These are phyloP conservation scores for Colletotrichum destructivum DNA, from an alignment of 2,329 filamentous ascomycete genomes.

Conservation along the genomic window DNA sequence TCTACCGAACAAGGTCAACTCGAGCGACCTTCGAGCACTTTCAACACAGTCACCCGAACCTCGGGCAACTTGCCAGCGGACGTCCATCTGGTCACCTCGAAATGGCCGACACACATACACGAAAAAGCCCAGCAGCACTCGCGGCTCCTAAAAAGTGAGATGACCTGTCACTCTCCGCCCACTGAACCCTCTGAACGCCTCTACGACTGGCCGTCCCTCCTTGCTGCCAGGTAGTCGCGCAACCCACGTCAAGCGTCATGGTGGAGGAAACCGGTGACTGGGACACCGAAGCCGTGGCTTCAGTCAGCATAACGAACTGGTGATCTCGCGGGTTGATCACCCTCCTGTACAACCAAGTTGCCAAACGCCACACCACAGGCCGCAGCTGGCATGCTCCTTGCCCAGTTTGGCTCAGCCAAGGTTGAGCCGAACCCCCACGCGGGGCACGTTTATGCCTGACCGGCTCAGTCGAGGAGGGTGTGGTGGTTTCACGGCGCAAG, in stretches of 20 bases:
- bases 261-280: constrained; percentile 10
- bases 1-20: background rate
- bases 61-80: background rate
- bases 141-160: background rate
- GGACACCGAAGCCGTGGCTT: constrained; percentile 33
- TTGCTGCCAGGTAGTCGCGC: constrained; percentile 8
- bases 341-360: constrained; percentile 1
- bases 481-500: constrained; percentile 29
- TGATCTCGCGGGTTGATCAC: constrained; percentile 33
- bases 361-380: constrained; percentile 26
- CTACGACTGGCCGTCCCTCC: constrained; percentile 15
- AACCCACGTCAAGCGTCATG: constrained; percentile 25
- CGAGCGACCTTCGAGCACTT: background rate
- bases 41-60: background rate
- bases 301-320: constrained; percentile 22
- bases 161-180: background rate
- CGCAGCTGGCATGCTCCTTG: constrained; percentile 37
- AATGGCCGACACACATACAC: background rate
- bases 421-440: constrained; percentile 39
- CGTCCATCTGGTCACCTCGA: background rate
- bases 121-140: background rate
- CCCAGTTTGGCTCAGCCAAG: constrained; percentile 22
- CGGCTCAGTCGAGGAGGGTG: constrained; percentile 11
- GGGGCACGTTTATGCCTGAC: constrained; percentile 38
- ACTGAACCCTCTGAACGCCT: constrained; percentile 13